Percentiles rank a stretch among this genome's conserved stretches.
Evolutionary conservation across 1,139 yeast species (phyloP).

Genomic region (Zygosaccharomyces pseudobailii): DNA sequence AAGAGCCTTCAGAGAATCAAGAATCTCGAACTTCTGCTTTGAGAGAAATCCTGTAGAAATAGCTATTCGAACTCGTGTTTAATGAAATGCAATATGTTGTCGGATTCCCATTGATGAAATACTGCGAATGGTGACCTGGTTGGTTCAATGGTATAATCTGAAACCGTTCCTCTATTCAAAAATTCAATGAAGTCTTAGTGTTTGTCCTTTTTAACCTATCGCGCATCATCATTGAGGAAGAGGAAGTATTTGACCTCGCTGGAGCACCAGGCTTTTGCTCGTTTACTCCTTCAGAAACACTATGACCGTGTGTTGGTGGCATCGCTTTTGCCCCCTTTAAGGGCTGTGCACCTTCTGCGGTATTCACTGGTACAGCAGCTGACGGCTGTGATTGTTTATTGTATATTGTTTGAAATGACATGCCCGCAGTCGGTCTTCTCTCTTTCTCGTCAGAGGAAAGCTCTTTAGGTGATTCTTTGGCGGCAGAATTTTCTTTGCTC

Average conservation of each 20-base stretch:
- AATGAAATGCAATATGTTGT: background rate
- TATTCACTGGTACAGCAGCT: background rate
- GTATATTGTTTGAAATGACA: conserved; percentile 24
- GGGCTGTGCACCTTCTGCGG: conserved; percentile 1
- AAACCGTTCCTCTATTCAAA: background rate
- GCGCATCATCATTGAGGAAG: conserved; percentile 26
- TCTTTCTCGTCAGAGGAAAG: conserved; percentile 5
- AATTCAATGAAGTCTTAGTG: conserved; percentile 10
- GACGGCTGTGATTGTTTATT: conserved; percentile 5
- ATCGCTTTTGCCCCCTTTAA: conserved; percentile 1
- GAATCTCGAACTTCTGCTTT: conserved; percentile 17
- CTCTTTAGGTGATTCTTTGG: background rate
- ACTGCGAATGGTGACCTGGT: background rate
- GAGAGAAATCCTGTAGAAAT: conserved; percentile 28
- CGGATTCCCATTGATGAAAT: background rate
- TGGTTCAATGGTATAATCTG: background rate
- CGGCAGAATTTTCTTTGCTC: conserved; percentile 5
- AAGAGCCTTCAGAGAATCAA: conserved; percentile 17
- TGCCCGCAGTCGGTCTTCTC: conserved; percentile 18
- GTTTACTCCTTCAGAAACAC: background rate
- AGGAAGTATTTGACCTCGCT: conserved; percentile 5
- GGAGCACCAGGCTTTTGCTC: background rate
- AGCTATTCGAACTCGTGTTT: background rate
- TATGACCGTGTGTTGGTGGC: background rate
- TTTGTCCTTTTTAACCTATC: conserved; percentile 24